Evolutionary conservation across 2,329 filamentous ascomycete species (phyloP).

Genomic region (Plectosphaerella plurivora): DNA sequence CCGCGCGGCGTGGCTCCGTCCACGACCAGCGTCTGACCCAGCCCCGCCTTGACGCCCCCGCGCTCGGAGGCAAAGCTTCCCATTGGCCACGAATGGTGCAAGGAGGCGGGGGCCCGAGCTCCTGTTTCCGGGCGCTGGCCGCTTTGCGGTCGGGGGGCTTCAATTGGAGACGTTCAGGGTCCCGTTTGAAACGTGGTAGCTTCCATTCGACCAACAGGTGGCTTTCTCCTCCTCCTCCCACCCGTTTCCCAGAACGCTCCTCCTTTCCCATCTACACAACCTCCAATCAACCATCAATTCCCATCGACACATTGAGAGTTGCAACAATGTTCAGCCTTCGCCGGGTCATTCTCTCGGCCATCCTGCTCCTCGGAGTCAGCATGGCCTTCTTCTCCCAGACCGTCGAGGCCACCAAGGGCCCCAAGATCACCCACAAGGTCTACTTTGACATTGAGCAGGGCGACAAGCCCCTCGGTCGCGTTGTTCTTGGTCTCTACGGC

Average conservation of each 20-base stretch:
- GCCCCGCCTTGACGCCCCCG: not conserved
- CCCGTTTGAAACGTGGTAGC: conserved; percentile 4
- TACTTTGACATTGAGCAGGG: conserved; percentile 81
- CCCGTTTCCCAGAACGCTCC: conserved; percentile 2
- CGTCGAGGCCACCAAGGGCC: conserved; percentile 73
- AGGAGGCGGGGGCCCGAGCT: not conserved
- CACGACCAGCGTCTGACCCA: too few relatives aligned
- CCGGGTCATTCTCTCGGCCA: conserved; percentile 64
- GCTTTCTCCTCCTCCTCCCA: not conserved
- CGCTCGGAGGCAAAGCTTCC: not conserved
- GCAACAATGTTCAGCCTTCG: conserved; percentile 70
- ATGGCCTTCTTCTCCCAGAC: conserved; percentile 73
- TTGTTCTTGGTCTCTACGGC: conserved; percentile 81
- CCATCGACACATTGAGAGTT: conserved; percentile 5
- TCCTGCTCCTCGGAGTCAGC: conserved; percentile 71
- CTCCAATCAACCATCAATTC: not conserved
- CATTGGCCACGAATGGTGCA: not conserved
- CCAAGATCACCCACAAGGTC: conserved; percentile 94
- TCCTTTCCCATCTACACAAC: conserved; percentile 2
- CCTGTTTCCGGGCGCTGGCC: not conserved
- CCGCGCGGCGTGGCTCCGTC: too few relatives aligned
- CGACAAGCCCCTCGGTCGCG: conserved; percentile 67
- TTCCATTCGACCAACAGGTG: not conserved
- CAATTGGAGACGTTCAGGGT: not conserved
- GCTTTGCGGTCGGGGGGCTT: not conserved